Evolutionary conservation across 1,139 yeast genomes (phyloP).

Genomic region (Taphrina sp.): DNA sequence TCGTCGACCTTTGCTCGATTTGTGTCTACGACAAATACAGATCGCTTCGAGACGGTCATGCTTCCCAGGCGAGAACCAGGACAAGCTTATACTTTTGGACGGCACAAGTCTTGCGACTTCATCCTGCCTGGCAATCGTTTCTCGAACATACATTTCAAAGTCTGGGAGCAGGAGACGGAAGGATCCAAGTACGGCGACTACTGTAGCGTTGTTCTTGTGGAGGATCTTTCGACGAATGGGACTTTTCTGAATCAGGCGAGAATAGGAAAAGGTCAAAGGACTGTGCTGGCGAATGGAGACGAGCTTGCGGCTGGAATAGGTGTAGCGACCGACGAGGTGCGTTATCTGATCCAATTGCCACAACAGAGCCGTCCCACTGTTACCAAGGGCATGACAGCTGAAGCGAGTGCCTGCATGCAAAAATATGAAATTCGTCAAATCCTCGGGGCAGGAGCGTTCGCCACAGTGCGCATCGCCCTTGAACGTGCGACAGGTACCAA

Average conservation of each 20-base stretch:
- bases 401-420: slow-evolving; percentile 52
- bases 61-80: slow-evolving; percentile 20
- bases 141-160: slow-evolving; percentile 21
- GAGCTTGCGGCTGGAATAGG: slow-evolving; percentile 90
- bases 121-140: slow-evolving; percentile 21
- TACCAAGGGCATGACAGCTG: slow-evolving; percentile 5
- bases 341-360: slow-evolving; percentile 56
- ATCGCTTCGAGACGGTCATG: slow-evolving; percentile 15
- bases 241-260: slow-evolving; percentile 76
- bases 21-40: slow-evolving; percentile 15
- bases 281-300: slow-evolving; percentile 85
- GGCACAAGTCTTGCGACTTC: slow-evolving; percentile 30
- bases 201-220: slow-evolving; percentile 14
- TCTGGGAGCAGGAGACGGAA: slow-evolving; percentile 22
- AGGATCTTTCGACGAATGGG: slow-evolving; percentile 66
- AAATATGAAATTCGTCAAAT: slow-evolving; percentile 79
- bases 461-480: slow-evolving; percentile 86
- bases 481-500: slow-evolving; percentile 80
- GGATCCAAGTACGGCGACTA: slow-evolving; percentile 12
- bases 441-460: slow-evolving; percentile 96
- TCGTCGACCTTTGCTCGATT: slow-evolving; percentile 23
- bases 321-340: slow-evolving; percentile 68
- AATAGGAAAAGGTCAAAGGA: slow-evolving; percentile 74
- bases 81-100: slow-evolving; percentile 24
- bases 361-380: slow-evolving; percentile 11